Evolutionary conservation across 192 early-diverging fungal genomes (phyloP).

Genomic region (Coemansia sp.): DNA sequence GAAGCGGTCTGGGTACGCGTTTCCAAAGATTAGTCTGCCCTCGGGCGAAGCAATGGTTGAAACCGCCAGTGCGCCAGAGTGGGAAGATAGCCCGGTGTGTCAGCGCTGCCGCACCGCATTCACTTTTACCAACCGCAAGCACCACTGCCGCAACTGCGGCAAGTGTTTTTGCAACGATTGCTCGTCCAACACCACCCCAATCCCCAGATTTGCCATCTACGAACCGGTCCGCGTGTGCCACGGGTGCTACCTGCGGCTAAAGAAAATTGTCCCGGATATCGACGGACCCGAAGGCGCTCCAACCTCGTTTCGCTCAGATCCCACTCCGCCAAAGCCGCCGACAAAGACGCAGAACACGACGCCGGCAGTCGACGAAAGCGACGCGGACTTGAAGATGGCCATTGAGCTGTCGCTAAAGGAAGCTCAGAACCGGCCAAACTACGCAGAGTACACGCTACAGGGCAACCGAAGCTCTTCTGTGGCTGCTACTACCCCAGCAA

Average conservation of each 20-base stretch:
- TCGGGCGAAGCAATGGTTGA: conserved; percentile 71
- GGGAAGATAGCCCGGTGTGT: conserved; percentile 93
- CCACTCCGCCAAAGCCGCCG: conserved; percentile 1
- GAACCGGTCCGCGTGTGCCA: conserved; percentile 95
- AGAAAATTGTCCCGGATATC: conserved; percentile 49
- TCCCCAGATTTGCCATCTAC: conserved; percentile 83
- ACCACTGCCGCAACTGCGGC: conserved; percentile 98
- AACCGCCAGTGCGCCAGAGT: conserved; percentile 89
- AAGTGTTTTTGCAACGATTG: conserved; percentile 89
- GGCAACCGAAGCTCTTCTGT: conserved; percentile 6
- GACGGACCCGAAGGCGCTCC: conserved; percentile 10
- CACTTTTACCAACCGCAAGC: conserved; percentile 93
- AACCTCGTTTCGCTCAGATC: conserved; percentile 5
- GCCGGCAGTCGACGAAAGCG: conserved; percentile 58
- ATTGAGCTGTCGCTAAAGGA: conserved; percentile 86
- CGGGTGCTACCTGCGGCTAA: conserved; percentile 77
- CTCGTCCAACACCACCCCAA: conserved; percentile 78
- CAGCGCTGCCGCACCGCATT: conserved; percentile 90
- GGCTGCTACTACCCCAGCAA: neutral
- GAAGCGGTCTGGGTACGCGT: conserved; percentile 65
- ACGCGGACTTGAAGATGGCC: conserved; percentile 87
- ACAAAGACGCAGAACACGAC: conserved; percentile 6
- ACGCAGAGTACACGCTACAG: conserved; percentile 36
- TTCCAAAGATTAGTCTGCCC: conserved; percentile 65
- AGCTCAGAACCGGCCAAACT: conserved; percentile 47